A percentile compares a stretch with the other conserved stretches of the same genome.
phyloP scores from a whole-genome alignment of 2,329 filamentous ascomycete genomes.

The Hypoxylon sp. region DNA sequence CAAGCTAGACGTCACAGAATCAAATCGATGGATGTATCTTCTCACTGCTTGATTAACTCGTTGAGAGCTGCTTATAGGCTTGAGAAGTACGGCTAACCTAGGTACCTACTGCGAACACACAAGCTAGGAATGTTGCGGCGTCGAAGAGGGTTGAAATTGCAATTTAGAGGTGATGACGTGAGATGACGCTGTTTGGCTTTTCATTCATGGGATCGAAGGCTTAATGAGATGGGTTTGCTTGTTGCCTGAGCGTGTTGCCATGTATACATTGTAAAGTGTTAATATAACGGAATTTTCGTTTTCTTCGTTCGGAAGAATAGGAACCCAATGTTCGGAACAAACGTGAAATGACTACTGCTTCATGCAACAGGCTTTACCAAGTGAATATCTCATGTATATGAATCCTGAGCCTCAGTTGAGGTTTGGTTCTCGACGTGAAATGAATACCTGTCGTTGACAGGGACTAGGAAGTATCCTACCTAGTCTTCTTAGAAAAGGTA shows the following conservation, averaged over 20 bases:
- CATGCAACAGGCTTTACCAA: neutral
- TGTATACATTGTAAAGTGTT: slow-evolving; percentile 10
- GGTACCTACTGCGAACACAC: neutral
- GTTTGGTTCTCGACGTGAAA: too few species aligned
- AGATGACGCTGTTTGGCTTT: neutral
- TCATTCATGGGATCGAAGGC: neutral
- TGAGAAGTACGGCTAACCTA: neutral
- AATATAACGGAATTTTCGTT: slow-evolving; percentile 1
- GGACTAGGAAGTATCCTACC: too few species aligned
- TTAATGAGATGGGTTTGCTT: slow-evolving; percentile 9
- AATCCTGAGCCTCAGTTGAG: neutral
- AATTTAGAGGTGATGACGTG: slow-evolving; percentile 2
- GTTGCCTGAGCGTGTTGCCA: slow-evolving; percentile 4
- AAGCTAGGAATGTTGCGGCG: neutral
- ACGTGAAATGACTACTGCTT: neutral
- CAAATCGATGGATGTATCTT: neutral
- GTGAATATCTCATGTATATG: neutral
- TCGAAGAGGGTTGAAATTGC: neutral
- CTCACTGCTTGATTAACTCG: neutral
- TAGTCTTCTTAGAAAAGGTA: too few species aligned
- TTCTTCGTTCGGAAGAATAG: neutral
- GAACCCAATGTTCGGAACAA: neutral
- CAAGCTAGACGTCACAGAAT: slow-evolving; percentile 42
- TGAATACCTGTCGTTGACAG: too few species aligned
- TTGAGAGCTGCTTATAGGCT: neutral